Evolutionary conservation across 2,329 filamentous ascomycete species (phyloP).

Genomic region (Xylariaceae sp.): DNA sequence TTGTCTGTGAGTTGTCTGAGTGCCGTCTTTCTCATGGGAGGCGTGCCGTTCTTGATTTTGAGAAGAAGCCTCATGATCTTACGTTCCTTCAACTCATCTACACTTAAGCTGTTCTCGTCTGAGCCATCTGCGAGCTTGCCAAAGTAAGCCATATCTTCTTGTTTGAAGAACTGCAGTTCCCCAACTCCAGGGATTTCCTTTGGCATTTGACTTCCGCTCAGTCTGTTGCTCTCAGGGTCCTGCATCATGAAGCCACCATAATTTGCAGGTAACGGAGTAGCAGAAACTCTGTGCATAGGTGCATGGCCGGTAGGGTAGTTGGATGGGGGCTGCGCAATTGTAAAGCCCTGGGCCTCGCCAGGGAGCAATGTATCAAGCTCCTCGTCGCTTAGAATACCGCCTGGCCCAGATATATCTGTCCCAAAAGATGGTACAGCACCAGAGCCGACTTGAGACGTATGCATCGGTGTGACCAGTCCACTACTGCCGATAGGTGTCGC

Average conservation of each 20-base stretch:
- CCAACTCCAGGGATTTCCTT: slow-evolving; percentile 96
- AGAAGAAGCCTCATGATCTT: slow-evolving; percentile 97
- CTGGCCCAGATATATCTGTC: slow-evolving; percentile 79
- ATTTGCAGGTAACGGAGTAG: slow-evolving; percentile 75
- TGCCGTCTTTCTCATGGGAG: slow-evolving; percentile 97
- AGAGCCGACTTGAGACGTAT: slow-evolving; percentile 66
- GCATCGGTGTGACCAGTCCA: slow-evolving; percentile 79
- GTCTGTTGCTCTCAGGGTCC: slow-evolving; percentile 82
- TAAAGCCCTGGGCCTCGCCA: slow-evolving; percentile 87
- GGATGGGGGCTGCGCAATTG: slow-evolving; percentile 86
- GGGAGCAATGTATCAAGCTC: slow-evolving; percentile 92
- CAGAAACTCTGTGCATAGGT: slow-evolving; percentile 75
- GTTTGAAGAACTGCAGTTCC: slow-evolving; percentile 97
- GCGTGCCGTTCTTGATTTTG: slow-evolving; percentile 99
- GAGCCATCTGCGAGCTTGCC: slow-evolving; percentile 94
- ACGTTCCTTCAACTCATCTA: slow-evolving; percentile 95
- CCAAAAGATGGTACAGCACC: slow-evolving; percentile 71
- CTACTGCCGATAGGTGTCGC: slow-evolving; percentile 76
- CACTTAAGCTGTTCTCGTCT: slow-evolving; percentile 88
- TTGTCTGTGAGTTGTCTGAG: slow-evolving; percentile 97
- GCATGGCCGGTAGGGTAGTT: slow-evolving; percentile 87
- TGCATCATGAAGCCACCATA: slow-evolving; percentile 90
- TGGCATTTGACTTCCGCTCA: slow-evolving; percentile 87
- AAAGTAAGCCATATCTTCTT: slow-evolving; percentile 98
- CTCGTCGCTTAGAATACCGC: slow-evolving; percentile 86